phyloP scores from a whole-genome alignment of 495 filamentous ascomycete species.

The Physcia stellaris region DNA sequence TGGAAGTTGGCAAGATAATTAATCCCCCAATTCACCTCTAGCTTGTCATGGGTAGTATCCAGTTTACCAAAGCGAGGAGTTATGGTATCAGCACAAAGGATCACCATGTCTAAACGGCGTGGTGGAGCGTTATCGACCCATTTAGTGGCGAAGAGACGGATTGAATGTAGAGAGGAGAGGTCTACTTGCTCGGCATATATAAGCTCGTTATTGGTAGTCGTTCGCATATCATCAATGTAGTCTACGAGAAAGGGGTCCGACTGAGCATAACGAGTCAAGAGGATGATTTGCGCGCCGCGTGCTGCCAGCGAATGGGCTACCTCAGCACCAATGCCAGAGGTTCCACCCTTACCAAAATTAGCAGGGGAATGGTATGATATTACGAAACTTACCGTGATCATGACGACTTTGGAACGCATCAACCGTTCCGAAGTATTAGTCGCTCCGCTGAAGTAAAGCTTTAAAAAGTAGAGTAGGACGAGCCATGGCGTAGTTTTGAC shows the following conservation, averaged over 20 bases:
- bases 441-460: slow-evolving; percentile 66
- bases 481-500: slow-evolving; percentile 47
- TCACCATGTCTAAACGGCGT: slow-evolving; percentile 81
- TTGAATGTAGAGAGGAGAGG: slow-evolving; percentile 68
- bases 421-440: slow-evolving; percentile 63
- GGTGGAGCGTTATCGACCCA: slow-evolving; percentile 95
- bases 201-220: slow-evolving; percentile 65
- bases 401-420: slow-evolving; percentile 84
- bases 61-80: slow-evolving; percentile 47
- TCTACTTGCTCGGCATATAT: slow-evolving; percentile 95
- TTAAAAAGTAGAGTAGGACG: slow-evolving; percentile 48
- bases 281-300: slow-evolving; percentile 80
- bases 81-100: slow-evolving; percentile 67
- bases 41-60: slow-evolving; percentile 52
- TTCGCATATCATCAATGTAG: slow-evolving; percentile 78
- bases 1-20: slow-evolving; percentile 97
- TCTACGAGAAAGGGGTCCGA: slow-evolving; percentile 82
- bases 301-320: slow-evolving; percentile 59
- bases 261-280: slow-evolving; percentile 69
- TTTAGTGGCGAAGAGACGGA: slow-evolving; percentile 91
- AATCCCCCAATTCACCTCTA: slow-evolving; percentile 83
- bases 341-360: slow-evolving; percentile 52
- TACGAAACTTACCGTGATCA: slow-evolving; percentile 58
- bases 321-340: slow-evolving; percentile 78
- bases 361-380: not conserved